These are phyloP conservation scores for Pseudozyma pruni DNA, from an alignment of 1,284 basidiomycete genomes.

Conservation along the genomic window DNA sequence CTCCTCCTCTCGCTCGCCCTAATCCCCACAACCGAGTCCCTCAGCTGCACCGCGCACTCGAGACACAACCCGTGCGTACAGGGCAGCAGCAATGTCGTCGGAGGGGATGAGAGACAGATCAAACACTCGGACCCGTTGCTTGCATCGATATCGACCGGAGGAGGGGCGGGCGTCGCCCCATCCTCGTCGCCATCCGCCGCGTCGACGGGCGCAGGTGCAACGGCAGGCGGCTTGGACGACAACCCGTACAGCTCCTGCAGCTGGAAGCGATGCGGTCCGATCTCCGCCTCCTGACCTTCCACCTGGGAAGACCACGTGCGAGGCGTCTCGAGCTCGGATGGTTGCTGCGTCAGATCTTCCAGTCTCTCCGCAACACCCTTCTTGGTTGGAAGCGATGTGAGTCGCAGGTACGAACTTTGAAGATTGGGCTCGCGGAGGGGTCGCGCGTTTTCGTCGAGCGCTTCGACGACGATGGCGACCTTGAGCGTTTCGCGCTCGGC, in stretches of 20 bases:
- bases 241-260: conserved; percentile 66
- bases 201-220: conserved; percentile 16
- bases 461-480: conserved; percentile 62
- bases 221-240: conserved; percentile 50
- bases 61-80: conserved; percentile 66
- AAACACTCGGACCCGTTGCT: conserved; percentile 59
- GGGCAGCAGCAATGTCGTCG: conserved; percentile 64
- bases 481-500: conserved; percentile 60
- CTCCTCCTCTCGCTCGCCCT: conserved; percentile 54
- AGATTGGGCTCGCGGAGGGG: conserved; percentile 58
- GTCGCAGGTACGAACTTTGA: conserved; percentile 58
- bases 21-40: conserved; percentile 60
- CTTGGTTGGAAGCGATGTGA: conserved; percentile 47
- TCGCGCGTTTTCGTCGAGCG: conserved; percentile 59
- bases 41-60: conserved; percentile 63
- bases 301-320: conserved; percentile 55
- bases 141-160: conserved; percentile 37
- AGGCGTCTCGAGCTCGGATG: neutral
- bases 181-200: conserved; percentile 31
- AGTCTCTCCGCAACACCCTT: conserved; percentile 18
- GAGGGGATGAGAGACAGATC: conserved; percentile 61
- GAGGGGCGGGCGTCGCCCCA: conserved; percentile 4
- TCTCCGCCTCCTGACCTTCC: conserved; percentile 63
- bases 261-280: conserved; percentile 63
- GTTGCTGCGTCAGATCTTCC: conserved; percentile 2